Evolutionary conservation across 371 early-diverging fungal species (phyloP), one percentile per base, ranked within the genome.

Genomic region (Blakeslea trispora): DNA sequence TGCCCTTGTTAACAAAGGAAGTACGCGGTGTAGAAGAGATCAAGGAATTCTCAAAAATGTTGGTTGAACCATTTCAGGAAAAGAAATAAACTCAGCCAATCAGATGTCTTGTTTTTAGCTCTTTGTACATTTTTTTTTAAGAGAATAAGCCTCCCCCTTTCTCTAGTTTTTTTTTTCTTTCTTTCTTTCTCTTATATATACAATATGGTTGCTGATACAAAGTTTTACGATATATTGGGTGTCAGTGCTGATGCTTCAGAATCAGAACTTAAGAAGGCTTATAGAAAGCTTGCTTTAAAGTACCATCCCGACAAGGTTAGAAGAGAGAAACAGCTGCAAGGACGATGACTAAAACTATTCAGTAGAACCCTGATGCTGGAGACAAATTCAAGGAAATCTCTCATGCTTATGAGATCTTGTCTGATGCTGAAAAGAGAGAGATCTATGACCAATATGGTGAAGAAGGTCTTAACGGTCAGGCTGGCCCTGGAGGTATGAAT

Each of bases 1-100:
- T 99, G 84, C 99, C 99, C 9, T 75, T 99, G 55, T 74, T 99
- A 69, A 97, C 96, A 35, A 89, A 89, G 54, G 99, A 99, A 83
- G 94, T 99, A 24, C 90, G 99, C 49, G 99, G 99, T 39, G 92
- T 91, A 11, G 92, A 94, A 39, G 88, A 88, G 68, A 87, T 99
- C 67, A 89, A 92, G 65, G 78, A 84, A 19, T 99, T 99, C 62
- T 93, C 93, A 19, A 86, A 94, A 47, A 89, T 92, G 88, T 77
- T 99, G 49, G 82, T 97, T 17, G 83, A 88, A 63, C 95, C 96
- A 31, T 94, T 83, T 45, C 56, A 67, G 21, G 66, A 65, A 57
- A 56, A 53, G 23, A 54, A 61, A 50, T 50, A 49, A 50, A 22
- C 9, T 56, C 13, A 49, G 34, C 57, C 57, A 57, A 57, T 57